Percentiles rank a stretch among this genome's conserved stretches.
Evolutionary conservation across 345 rosid genomes (phyloP).

Genomic region (Raphanus sativus): DNA sequence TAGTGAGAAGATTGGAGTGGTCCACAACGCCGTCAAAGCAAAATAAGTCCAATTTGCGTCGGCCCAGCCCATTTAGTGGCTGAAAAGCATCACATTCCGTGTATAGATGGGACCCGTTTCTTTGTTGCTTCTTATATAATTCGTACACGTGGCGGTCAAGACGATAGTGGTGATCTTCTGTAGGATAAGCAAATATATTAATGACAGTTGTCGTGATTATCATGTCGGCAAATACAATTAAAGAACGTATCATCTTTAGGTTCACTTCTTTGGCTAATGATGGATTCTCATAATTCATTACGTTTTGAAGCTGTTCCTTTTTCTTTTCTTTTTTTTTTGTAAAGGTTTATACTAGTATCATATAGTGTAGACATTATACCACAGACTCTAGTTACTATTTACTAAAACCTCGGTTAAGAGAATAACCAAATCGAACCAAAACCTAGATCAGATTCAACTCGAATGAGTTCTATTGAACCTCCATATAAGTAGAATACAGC

Average conservation of each 20-base stretch:
- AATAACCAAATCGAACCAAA: constrained; percentile 7
- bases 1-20: background rate
- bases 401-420: background rate
- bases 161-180: background rate
- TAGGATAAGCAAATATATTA: constrained; percentile 15
- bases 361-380: no score
- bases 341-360: no score
- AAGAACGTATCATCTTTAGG: background rate
- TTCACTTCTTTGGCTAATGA: constrained; percentile 3
- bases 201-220: constrained; percentile 13
- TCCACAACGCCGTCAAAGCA: constrained; percentile 30
- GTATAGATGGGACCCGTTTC: constrained; percentile 14
- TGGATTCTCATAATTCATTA: background rate
- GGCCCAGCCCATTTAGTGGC: constrained; percentile 28
- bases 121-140: background rate
- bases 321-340: background rate
- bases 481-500: background rate
- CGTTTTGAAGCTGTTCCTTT: background rate
- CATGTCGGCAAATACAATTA: constrained; percentile 27
- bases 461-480: no score
- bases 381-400: no score
- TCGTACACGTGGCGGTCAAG: constrained; percentile 15
- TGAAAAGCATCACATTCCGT: constrained; percentile 12
- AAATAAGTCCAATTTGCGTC: constrained; percentile 3
- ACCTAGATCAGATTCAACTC: no score